These are phyloP conservation scores for Saccharomycopsis capsularis DNA, from an alignment of 805 yeast genomes.

Conservation along the genomic window DNA sequence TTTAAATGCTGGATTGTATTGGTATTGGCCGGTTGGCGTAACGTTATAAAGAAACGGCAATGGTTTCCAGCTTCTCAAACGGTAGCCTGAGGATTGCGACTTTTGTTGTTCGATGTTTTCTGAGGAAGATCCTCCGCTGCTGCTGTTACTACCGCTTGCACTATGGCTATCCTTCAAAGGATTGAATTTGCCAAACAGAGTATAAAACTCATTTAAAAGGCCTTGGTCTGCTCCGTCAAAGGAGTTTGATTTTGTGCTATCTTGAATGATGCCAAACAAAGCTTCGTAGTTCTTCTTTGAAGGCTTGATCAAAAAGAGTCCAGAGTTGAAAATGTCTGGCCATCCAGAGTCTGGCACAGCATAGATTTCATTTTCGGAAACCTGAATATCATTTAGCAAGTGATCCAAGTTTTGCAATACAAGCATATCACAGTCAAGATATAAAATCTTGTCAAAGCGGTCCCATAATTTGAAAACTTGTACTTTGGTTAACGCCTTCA, in stretches of 20 bases:
- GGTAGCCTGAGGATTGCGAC: background rate
- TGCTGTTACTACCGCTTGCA: conserved; percentile 6
- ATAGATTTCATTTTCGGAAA: conserved; percentile 7
- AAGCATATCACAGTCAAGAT: conserved; percentile 59
- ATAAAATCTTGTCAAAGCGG: conserved; percentile 41
- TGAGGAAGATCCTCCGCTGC: too few species aligned
- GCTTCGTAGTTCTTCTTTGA: conserved; percentile 33
- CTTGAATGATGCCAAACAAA: conserved; percentile 30
- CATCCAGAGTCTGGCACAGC: conserved; percentile 85
- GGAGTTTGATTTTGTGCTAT: conserved; percentile 25
- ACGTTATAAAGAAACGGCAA: conserved; percentile 82
- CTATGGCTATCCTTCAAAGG: too few species aligned
- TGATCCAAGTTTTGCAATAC: conserved; percentile 17
- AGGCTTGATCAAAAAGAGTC: conserved; percentile 62
- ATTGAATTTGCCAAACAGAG: conserved; percentile 25
- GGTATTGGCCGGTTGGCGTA: conserved; percentile 57
- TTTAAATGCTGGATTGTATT: conserved; percentile 63
- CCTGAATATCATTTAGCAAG: background rate
- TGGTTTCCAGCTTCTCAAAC: conserved; percentile 47
- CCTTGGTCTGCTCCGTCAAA: conserved; percentile 96
- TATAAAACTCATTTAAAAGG: conserved; percentile 66
- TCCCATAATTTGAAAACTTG: conserved; percentile 39
- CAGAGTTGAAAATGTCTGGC: conserved; percentile 86
- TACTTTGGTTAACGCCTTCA: conserved; percentile 44
- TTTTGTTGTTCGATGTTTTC: too few species aligned